Conservation (phyloP, 2,329 filamentous ascomycete genomes). For the Chrysoporthe austroafricana region DNA sequence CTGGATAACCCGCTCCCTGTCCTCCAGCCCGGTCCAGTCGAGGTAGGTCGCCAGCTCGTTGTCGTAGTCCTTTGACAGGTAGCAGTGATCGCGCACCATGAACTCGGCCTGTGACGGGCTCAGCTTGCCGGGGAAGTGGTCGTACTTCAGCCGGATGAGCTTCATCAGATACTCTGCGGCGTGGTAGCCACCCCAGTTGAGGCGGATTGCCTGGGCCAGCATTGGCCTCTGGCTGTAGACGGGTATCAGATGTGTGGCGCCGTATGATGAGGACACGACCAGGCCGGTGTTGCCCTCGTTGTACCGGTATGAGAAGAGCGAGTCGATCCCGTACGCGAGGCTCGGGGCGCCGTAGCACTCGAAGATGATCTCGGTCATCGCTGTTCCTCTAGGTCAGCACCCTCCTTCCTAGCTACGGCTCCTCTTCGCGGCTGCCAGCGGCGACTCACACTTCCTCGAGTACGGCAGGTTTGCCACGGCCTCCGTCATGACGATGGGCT, state of each 20-base stretch:
- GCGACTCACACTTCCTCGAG: slow-evolving; percentile 75
- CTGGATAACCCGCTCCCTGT: slow-evolving; percentile 86
- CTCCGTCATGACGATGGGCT: slow-evolving; percentile 94
- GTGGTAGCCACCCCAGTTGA: slow-evolving; percentile 95
- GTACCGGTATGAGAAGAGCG: slow-evolving; percentile 91
- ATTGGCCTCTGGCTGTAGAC: slow-evolving; percentile 86
- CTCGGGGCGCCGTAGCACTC: slow-evolving; percentile 93
- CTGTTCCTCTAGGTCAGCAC: slow-evolving; percentile 50
- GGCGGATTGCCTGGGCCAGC: slow-evolving; percentile 79
- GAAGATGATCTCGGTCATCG: slow-evolving; percentile 97
- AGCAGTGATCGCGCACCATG: slow-evolving; percentile 86
- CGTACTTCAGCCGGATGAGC: slow-evolving; percentile 89
- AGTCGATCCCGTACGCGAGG: slow-evolving; percentile 92
- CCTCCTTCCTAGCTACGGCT: too few relatives aligned
- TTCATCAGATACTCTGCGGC: slow-evolving; percentile 90
- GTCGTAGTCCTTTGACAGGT: slow-evolving; percentile 84
- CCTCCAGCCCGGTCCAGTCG: slow-evolving; percentile 90
- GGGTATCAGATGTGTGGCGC: slow-evolving; percentile 92
- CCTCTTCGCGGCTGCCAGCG: neutral
- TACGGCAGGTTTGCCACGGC: slow-evolving; percentile 90
- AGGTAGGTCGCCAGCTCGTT: slow-evolving; percentile 75
- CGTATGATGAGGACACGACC: slow-evolving; percentile 89
- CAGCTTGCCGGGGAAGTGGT: slow-evolving; percentile 83
- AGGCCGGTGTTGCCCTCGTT: slow-evolving; percentile 88
- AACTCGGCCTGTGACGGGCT: slow-evolving; percentile 86